Evolutionary conservation across 331 rosid species (phyloP).

Genomic region (Stylosanthes scabra): DNA sequence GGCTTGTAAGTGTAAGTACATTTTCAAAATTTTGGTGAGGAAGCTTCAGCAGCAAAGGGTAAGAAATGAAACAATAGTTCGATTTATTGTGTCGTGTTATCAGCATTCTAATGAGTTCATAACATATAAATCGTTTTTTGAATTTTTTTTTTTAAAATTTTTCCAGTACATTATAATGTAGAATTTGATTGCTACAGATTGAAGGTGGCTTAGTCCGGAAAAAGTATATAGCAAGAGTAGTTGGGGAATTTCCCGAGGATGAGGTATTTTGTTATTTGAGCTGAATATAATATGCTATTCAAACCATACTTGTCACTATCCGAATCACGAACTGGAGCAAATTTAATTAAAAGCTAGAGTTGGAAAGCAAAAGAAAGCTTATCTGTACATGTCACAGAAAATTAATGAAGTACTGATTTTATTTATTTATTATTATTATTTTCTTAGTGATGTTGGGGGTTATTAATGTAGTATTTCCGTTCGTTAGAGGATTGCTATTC

Average conservation of each 20-base stretch:
- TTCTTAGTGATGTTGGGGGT: background rate
- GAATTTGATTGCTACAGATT: conserved; percentile 63
- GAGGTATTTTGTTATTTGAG: conserved; percentile 62
- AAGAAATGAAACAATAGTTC: background rate
- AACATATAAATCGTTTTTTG: background rate
- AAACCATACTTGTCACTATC: conserved; percentile 8
- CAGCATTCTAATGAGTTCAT: conserved; percentile 4
- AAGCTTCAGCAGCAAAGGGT: background rate
- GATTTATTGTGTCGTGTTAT: conserved; percentile 31
- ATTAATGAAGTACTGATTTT: background rate
- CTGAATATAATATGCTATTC: conserved; percentile 37
- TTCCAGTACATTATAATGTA: conserved; percentile 7
- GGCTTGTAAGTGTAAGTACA: background rate
- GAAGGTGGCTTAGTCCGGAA: conserved; percentile 84
- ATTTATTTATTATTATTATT: background rate
- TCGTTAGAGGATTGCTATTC: background rate
- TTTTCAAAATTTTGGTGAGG: conserved; percentile 18
- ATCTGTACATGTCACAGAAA: background rate
- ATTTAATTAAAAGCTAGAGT: background rate
- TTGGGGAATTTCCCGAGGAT: conserved; percentile 77
- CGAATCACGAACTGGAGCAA: background rate
- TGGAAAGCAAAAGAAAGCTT: background rate
- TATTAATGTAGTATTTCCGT: background rate
- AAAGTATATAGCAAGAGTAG: conserved; percentile 86
- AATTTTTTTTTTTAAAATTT: background rate